These are phyloP conservation scores for Botrytis hyacinthi DNA, from an alignment of 2,329 filamentous ascomycete species.

Conservation along the genomic window DNA sequence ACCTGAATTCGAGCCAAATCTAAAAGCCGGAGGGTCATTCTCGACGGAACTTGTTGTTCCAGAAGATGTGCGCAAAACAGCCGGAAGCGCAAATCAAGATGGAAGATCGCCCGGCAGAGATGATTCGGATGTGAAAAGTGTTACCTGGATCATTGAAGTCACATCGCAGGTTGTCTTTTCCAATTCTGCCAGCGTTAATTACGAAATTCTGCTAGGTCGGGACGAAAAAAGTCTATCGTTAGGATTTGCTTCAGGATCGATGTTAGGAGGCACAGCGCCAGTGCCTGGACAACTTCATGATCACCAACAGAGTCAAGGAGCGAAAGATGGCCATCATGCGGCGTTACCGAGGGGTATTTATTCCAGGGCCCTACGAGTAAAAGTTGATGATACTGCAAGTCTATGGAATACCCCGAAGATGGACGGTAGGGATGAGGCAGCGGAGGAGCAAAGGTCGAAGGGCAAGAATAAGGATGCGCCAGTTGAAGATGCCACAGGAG, in stretches of 20 bases:
- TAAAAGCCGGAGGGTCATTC: constrained; percentile 92
- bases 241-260: constrained; percentile 42
- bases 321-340: constrained; percentile 57
- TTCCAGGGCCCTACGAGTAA: constrained; percentile 73
- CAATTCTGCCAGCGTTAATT: constrained; percentile 79
- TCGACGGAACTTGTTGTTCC: constrained; percentile 77
- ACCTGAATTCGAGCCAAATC: constrained; percentile 91
- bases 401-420: constrained; percentile 91
- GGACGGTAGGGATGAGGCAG: constrained; percentile 56
- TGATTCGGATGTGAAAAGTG: constrained; percentile 51
- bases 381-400: constrained; percentile 82
- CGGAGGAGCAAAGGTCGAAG: constrained; percentile 31
- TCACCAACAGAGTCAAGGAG: constrained; percentile 62
- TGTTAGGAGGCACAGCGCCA: constrained; percentile 44
- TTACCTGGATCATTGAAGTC: constrained; percentile 88
- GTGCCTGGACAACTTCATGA: constrained; percentile 72
- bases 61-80: constrained; percentile 68
- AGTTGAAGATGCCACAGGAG: constrained; percentile 30
- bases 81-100: constrained; percentile 48
- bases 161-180: constrained; percentile 94
- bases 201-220: constrained; percentile 80
- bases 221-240: constrained; percentile 80
- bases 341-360: constrained; percentile 74
- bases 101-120: constrained; percentile 41
- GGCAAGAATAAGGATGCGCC: constrained; percentile 29